Base-by-base conservation (phyloP, 805 yeast species). In the Priceomyces haplophilus region DNA sequence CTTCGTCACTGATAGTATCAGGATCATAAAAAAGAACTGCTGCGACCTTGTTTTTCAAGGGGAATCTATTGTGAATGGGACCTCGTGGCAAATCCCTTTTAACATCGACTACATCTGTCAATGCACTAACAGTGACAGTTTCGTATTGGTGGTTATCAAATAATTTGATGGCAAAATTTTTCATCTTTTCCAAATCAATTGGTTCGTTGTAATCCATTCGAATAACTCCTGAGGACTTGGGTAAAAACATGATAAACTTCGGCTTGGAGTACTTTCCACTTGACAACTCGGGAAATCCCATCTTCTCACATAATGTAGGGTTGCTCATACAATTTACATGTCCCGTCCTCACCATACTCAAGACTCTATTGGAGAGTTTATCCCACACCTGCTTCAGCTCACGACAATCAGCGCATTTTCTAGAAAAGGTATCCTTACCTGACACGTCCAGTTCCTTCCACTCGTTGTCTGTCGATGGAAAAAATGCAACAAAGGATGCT, bases 401-500 rank as follows among this genome's bases (percentile, higher is more conserved):
- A 34, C 67, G 51, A 49, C 87, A 79, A 38, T 73, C 72, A 13
- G 69, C 67, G 52, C 84, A 80, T 10, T 46, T 36, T 7, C 54
- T 49, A 11, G 59, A 52, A 42, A 75, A 78, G 4, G 62, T 54
- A n/a, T 53, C 51, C 41, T 67, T 67, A 3, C 61, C 60, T 3
- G 58, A 52, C 16, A 50, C 48, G 17, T 66, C 71, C 11, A 58
- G 53, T 12, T 54, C 50, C 16, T 59, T 55, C 52, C 69, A 61
- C 42, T 75, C 65, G 21, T 73, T 59, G 36, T 72, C 68, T 4
- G 72, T 59, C 2, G 80, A 62, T 2, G 90, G 89, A 79, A 85
- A 84, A 46, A 85, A 80, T 12, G 85, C 74, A 3, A 85, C 70
- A 47, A 85, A 62, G 41, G 68, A 61, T 2, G 91, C 86, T 20